phyloP scores from a whole-genome alignment of 371 early-diverging fungal species.

The Capillidium rhysosporum region DNA sequence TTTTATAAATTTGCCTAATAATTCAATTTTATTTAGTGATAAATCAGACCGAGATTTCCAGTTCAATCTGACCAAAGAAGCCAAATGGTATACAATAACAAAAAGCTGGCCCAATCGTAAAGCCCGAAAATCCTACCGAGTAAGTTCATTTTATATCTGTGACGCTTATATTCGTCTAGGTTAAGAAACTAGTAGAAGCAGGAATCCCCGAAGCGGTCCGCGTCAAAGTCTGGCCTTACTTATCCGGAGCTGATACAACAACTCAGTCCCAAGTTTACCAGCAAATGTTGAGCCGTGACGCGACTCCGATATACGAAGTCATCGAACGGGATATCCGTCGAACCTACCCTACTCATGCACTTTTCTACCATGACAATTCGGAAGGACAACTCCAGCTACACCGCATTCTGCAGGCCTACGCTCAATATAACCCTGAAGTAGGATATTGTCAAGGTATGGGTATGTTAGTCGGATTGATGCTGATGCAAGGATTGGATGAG shows the following conservation, averaged over 20 bases:
- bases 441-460: constrained; percentile 98
- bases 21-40: background rate
- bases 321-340: constrained; percentile 79
- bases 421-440: constrained; percentile 65
- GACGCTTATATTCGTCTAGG: constrained; percentile 14
- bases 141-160: background rate
- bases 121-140: background rate
- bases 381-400: constrained; percentile 34
- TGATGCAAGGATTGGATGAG: constrained; percentile 74
- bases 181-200: constrained; percentile 41
- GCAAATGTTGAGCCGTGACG: constrained; percentile 13
- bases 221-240: constrained; percentile 45
- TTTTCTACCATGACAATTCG: constrained; percentile 41
- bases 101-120: background rate
- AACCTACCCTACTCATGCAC: constrained; percentile 69
- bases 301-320: constrained; percentile 41
- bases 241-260: constrained; percentile 25
- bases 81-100: constrained; percentile 2
- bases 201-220: constrained; percentile 60
- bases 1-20: background rate
- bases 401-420: constrained; percentile 62
- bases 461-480: constrained; percentile 69
- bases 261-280: constrained; percentile 6
- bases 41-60: background rate
- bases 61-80: constrained; percentile 4